Evolutionary conservation across 768 basidiomycete genomes (phyloP).

Genomic region (Agrocybe pediades): DNA sequence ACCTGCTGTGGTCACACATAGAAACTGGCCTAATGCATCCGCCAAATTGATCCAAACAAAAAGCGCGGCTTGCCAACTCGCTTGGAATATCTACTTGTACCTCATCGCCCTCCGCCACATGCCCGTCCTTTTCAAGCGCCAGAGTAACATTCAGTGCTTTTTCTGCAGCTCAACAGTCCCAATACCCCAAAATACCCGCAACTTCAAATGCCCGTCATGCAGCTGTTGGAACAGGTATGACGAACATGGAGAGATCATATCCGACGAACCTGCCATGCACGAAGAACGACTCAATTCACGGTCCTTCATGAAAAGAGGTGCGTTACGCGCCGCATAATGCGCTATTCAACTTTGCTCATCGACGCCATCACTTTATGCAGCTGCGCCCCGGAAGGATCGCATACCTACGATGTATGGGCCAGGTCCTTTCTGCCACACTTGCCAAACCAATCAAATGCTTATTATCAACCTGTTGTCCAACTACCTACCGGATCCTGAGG

Average conservation of each 20-base stretch:
- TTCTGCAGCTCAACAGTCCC: conserved; percentile 62
- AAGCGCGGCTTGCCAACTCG: neutral
- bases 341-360: neutral
- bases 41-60: conserved; percentile 14
- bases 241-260: conserved; percentile 71
- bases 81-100: neutral
- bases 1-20: no score
- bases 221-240: conserved; percentile 77
- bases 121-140: conserved; percentile 54
- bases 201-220: conserved; percentile 70
- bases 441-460: conserved; percentile 92
- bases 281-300: conserved; percentile 68
- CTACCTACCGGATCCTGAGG: conserved; percentile 81
- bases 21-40: no score
- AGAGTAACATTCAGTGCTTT: conserved; percentile 58
- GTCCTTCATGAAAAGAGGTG: conserved; percentile 77
- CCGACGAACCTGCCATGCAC: conserved; percentile 89
- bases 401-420: conserved; percentile 63
- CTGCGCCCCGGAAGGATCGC: conserved; percentile 68
- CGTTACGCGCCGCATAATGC: conserved; percentile 14
- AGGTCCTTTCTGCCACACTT: conserved; percentile 81
- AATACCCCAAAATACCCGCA: conserved; percentile 47
- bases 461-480: conserved; percentile 85
- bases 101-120: conserved; percentile 23
- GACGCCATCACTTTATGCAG: conserved; percentile 33